Conservation (phyloP, 495 filamentous ascomycete species). For the Parathielavia hyrcaniae region DNA sequence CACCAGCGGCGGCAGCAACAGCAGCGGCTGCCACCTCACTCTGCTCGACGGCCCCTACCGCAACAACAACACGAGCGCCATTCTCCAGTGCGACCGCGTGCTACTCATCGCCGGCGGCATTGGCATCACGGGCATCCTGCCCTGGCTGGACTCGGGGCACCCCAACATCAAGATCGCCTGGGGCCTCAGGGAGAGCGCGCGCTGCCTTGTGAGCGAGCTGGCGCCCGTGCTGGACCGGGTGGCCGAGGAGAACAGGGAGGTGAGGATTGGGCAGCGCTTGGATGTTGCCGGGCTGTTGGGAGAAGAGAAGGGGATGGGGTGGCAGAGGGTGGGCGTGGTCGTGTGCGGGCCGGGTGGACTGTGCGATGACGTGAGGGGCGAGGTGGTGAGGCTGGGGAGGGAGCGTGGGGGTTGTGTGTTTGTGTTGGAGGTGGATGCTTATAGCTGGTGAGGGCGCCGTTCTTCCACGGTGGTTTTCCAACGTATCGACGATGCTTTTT, state of each 20-base stretch:
- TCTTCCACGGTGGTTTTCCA: too few relatives aligned
- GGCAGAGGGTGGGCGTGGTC: not conserved
- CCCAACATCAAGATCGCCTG: not conserved
- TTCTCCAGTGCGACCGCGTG: not conserved
- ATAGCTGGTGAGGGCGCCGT: too few relatives aligned
- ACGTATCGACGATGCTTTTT: too few relatives aligned
- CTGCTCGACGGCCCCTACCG: slow-evolving; percentile 6
- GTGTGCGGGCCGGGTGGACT: not conserved
- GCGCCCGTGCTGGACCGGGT: not conserved
- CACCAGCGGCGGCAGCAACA: too few relatives aligned
- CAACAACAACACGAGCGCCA: not conserved
- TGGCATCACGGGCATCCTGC: slow-evolving; percentile 1
- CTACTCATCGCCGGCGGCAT: slow-evolving; percentile 2
- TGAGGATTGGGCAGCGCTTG: not conserved
- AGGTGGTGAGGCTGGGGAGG: not conserved
- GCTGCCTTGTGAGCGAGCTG: not conserved
- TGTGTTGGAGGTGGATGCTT: slow-evolving; percentile 4
- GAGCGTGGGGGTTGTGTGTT: not conserved
- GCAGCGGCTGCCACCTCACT: too few relatives aligned
- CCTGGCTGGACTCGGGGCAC: not conserved
- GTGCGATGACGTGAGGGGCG: slow-evolving; percentile 2
- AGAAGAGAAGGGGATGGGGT: not conserved
- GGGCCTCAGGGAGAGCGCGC: not conserved
- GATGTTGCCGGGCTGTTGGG: not conserved
- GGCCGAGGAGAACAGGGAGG: not conserved